Evolutionary conservation across 2,329 filamentous ascomycete species (phyloP).

Genomic region (Ceratocystis destructans): DNA sequence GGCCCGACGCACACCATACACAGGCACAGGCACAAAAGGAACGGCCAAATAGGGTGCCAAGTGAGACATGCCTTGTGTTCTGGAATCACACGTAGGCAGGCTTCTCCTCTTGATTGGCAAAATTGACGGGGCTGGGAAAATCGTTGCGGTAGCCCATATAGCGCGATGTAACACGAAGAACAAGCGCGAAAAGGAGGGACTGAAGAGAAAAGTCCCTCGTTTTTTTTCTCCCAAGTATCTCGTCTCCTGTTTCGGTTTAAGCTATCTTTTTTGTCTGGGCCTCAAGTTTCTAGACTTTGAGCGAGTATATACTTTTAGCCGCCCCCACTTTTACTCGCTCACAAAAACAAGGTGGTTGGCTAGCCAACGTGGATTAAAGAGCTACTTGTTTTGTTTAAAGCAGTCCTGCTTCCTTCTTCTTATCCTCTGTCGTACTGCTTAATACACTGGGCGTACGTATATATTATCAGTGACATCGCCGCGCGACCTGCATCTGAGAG

Average conservation of each 20-base stretch:
- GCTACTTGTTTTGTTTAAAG: background rate
- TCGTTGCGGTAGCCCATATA: background rate
- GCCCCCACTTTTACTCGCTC: background rate
- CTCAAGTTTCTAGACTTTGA: no score
- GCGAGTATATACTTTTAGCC: background rate
- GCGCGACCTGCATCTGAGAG: no score
- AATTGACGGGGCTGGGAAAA: conserved; percentile 9
- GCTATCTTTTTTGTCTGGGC: background rate
- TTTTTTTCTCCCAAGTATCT: background rate
- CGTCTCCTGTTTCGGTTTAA: conserved; percentile 1
- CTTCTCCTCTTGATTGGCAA: background rate
- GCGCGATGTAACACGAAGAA: background rate
- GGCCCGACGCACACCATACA: no score
- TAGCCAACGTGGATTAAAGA: background rate
- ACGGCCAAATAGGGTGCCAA: no score
- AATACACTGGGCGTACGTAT: no score
- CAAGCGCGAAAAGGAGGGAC: no score
- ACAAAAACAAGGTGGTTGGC: conserved; percentile 10
- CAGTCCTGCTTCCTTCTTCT: no score
- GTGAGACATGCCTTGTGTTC: background rate
- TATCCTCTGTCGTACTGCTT: no score
- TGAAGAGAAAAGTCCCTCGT: background rate
- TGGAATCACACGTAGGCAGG: background rate
- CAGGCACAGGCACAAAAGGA: no score
- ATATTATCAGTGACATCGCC: no score